A percentile compares a stretch with the other conserved stretches of the same genome.
phyloP scores from a whole-genome alignment of 1,139 yeast species.

The Candida smagusa region DNA sequence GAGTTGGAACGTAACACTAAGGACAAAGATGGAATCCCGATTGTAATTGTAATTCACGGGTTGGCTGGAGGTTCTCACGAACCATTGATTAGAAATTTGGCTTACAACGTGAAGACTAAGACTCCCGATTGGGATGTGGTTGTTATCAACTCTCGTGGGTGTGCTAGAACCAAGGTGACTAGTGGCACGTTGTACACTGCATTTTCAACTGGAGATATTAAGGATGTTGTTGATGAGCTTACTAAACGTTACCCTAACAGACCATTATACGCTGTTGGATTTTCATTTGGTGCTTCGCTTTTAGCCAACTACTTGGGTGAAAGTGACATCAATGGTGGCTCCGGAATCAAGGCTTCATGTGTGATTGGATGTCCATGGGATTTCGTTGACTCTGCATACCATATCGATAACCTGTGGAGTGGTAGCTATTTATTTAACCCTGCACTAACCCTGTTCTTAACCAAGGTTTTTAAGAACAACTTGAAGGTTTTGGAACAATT shows the following conservation, averaged over 20 bases:
- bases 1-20: slow-evolving; percentile 25
- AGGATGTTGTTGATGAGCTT: slow-evolving; percentile 55
- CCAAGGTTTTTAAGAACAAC: slow-evolving; percentile 62
- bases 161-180: slow-evolving; percentile 77
- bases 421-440: slow-evolving; percentile 65
- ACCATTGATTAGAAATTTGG: slow-evolving; percentile 71
- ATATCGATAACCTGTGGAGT: slow-evolving; percentile 51
- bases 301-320: slow-evolving; percentile 55
- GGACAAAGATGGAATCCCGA: slow-evolving; percentile 44
- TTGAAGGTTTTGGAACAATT: slow-evolving; percentile 45
- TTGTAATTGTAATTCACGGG: slow-evolving; percentile 76
- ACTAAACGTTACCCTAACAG: slow-evolving; percentile 62
- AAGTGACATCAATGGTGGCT: slow-evolving; percentile 20
- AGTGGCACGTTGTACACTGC: slow-evolving; percentile 77
- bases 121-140: slow-evolving; percentile 50
- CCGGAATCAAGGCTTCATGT: slow-evolving; percentile 60
- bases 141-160: slow-evolving; percentile 81
- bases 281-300: slow-evolving; percentile 73
- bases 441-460: slow-evolving; percentile 62
- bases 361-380: slow-evolving; percentile 38
- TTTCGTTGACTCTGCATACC: slow-evolving; percentile 40
- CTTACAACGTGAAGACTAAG: slow-evolving; percentile 29
- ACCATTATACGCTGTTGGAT: slow-evolving; percentile 74
- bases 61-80: slow-evolving; percentile 93
- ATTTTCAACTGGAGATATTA: slow-evolving; percentile 68